These are phyloP conservation scores for Arbutus unedo DNA, from an alignment of 148 eudicot genomes.

Conservation along the genomic window DNA sequence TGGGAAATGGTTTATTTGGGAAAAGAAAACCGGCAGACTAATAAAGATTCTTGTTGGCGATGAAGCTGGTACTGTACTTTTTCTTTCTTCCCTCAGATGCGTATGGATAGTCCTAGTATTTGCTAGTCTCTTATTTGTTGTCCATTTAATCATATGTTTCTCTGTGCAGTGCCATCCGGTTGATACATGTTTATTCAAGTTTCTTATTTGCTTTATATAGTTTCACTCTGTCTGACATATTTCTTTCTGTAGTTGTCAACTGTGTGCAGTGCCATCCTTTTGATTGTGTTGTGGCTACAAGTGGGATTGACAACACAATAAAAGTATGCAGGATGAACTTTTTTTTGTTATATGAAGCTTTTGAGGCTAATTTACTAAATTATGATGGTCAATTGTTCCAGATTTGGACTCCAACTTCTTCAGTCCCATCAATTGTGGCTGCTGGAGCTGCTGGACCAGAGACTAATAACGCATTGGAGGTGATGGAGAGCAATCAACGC, in stretches of 20 bases:
- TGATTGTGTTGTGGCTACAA: slow-evolving; percentile 88
- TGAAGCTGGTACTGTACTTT: slow-evolving; percentile 62
- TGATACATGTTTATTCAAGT: background rate
- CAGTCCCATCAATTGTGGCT: slow-evolving; percentile 61
- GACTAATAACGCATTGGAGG: slow-evolving; percentile 58
- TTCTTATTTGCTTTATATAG: slow-evolving; percentile 12
- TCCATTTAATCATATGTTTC: background rate
- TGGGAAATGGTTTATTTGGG: slow-evolving; percentile 99
- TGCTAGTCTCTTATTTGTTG: background rate
- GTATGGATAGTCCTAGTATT: background rate
- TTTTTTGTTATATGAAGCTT: background rate
- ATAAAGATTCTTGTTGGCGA: slow-evolving; percentile 88
- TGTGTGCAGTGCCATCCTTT: slow-evolving; percentile 95
- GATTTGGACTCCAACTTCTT: slow-evolving; percentile 91
- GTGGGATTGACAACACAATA: slow-evolving; percentile 91
- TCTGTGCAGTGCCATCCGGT: background rate
- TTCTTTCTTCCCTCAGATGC: background rate
- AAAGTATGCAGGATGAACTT: slow-evolving; percentile 51
- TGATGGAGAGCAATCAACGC: slow-evolving; percentile 80
- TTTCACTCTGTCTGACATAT: background rate
- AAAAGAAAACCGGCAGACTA: slow-evolving; percentile 85
- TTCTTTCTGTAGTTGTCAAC: slow-evolving; percentile 67
- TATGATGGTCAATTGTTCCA: slow-evolving; percentile 24
- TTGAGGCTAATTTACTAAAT: slow-evolving; percentile 6
- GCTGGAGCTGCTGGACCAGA: slow-evolving; percentile 71